Conservation (phyloP, 768 basidiomycete genomes). For the Tulasnella sp. region DNA sequence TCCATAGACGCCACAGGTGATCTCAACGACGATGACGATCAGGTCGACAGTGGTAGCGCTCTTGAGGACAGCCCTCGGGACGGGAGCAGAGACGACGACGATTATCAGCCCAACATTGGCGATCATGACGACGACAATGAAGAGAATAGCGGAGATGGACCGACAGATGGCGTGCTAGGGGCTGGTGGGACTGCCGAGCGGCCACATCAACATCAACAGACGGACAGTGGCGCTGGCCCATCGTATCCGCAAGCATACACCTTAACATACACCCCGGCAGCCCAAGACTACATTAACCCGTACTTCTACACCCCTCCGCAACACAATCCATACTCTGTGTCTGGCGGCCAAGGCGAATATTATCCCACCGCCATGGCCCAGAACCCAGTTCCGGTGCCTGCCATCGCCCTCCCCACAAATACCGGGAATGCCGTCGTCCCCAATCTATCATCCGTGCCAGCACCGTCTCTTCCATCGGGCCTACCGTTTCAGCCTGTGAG, state of each 20-base stretch:
- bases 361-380: not conserved
- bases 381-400: too few relatives aligned
- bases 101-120: not conserved
- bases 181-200: not conserved
- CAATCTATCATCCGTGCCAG: too few relatives aligned
- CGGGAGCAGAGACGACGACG: not conserved
- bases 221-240: not conserved
- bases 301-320: conserved; percentile 14
- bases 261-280: conserved; percentile 1
- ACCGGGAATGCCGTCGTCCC: not conserved
- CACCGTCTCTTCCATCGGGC: too few relatives aligned
- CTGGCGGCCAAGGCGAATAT: conserved; percentile 10
- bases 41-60: conserved; percentile 5
- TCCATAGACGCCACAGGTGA: not conserved
- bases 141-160: not conserved
- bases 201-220: not conserved
- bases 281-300: conserved; percentile 1
- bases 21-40: conserved; percentile 12
- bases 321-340: conserved; percentile 11
- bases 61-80: not conserved
- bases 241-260: not conserved
- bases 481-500: too few relatives aligned
- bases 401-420: not conserved
- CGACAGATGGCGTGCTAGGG: not conserved
- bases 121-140: conserved; percentile 2